Conservation (phyloP, 345 rosid species). For the Sapria himalayana region DNA sequence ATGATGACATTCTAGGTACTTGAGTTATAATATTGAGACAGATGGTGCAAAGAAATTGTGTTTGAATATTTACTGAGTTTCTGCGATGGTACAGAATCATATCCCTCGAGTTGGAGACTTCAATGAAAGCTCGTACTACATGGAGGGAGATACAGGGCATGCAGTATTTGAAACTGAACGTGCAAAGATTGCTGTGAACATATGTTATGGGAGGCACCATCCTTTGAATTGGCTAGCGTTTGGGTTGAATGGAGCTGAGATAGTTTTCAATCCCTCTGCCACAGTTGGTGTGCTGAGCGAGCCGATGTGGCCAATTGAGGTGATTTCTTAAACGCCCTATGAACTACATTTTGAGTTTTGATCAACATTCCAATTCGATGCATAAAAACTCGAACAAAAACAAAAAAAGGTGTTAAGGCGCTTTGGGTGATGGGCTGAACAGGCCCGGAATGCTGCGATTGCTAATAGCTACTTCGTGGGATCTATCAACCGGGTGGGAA, state of each 20-base stretch:
- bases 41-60: too few relatives aligned
- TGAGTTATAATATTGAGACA: too few relatives aligned
- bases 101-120: slow-evolving; percentile 95
- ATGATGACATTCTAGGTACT: too few relatives aligned
- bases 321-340: too few relatives aligned
- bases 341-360: too few relatives aligned
- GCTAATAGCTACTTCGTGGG: slow-evolving; percentile 94
- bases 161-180: slow-evolving; percentile 84
- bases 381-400: too few relatives aligned
- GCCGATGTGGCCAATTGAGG: slow-evolving; percentile 99
- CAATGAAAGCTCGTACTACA: slow-evolving; percentile 92
- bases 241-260: slow-evolving; percentile 93
- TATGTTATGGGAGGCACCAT: slow-evolving; percentile 95
- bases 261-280: slow-evolving; percentile 96
- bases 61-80: slow-evolving; percentile 4
- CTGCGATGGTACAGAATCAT: slow-evolving; percentile 43
- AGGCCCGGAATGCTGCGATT: slow-evolving; percentile 92
- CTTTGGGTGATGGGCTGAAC: slow-evolving; percentile 8
- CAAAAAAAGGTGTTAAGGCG: too few relatives aligned
- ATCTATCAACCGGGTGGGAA: slow-evolving; percentile 92
- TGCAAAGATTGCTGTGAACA: slow-evolving; percentile 74
- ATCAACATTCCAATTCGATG: too few relatives aligned
- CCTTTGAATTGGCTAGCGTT: slow-evolving; percentile 91
- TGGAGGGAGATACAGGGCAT: slow-evolving; percentile 96
- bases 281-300: slow-evolving; percentile 94